phyloP scores from a whole-genome alignment of 2,329 filamentous ascomycete species.

The Coleophoma crateriformis region DNA sequence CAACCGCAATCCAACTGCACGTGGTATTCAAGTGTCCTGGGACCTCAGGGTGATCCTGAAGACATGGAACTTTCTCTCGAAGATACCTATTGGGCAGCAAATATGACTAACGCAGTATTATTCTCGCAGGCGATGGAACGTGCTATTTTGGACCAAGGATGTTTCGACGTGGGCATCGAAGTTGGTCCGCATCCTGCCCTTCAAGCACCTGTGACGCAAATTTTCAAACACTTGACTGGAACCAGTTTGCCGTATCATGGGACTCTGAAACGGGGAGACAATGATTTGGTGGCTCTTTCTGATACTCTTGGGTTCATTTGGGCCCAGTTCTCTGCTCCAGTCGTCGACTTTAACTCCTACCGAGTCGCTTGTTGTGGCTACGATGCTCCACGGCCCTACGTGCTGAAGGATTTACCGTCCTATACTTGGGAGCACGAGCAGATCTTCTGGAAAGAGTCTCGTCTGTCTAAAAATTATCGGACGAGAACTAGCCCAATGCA shows the following conservation, averaged over 20 bases:
- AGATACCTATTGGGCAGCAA: conserved; percentile 4
- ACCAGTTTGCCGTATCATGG: conserved; percentile 17
- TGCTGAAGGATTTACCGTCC: conserved; percentile 5
- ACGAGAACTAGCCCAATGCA: conserved; percentile 2
- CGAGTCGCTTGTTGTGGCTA: background rate
- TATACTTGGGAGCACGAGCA: conserved; percentile 13
- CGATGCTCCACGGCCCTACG: background rate
- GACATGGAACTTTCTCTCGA: no score
- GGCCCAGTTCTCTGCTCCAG: background rate
- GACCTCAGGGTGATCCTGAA: background rate
- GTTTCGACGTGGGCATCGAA: conserved; percentile 19
- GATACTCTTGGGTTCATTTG: background rate
- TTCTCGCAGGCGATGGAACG: conserved; percentile 26
- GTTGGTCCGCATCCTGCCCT: conserved; percentile 28
- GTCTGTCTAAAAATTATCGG: background rate
- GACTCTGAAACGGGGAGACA: background rate
- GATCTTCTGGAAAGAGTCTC: conserved; percentile 9
- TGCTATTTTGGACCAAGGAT: conserved; percentile 7
- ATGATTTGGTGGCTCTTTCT: background rate
- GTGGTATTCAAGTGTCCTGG: conserved; percentile 24
- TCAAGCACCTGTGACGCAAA: no score
- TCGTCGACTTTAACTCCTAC: background rate
- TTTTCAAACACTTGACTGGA: no score
- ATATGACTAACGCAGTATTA: conserved; percentile 1
- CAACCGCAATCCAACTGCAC: conserved; percentile 23